Percentiles rank a stretch among this genome's conserved stretches.
These are phyloP conservation scores for Syncephalastrum racemosum DNA, from an alignment of 371 early-diverging fungal species.

Conservation along the genomic window DNA sequence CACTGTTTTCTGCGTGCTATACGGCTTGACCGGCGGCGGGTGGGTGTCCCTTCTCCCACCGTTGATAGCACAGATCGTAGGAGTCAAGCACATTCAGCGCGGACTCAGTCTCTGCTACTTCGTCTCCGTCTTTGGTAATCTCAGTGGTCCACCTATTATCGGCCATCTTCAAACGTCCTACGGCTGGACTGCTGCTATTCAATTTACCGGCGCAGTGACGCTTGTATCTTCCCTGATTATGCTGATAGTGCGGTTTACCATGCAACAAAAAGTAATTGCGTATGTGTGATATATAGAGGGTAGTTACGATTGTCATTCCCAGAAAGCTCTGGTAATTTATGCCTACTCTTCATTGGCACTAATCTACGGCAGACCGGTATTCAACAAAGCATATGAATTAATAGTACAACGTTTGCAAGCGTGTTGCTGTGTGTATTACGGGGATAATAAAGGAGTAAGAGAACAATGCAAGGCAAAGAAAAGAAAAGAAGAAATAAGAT, in stretches of 20 bases:
- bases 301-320: too few species aligned
- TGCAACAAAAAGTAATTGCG: too few species aligned
- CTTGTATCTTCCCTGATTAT: constrained; percentile 23
- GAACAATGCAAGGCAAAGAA: background rate
- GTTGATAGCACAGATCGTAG: constrained; percentile 50
- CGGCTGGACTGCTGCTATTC: constrained; percentile 45
- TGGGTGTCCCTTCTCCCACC: constrained; percentile 50
- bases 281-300: too few species aligned
- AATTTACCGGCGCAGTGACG: constrained; percentile 40
- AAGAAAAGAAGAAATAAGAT: background rate
- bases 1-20: constrained; percentile 27
- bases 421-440: background rate
- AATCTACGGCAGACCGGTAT: too few species aligned
- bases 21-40: constrained; percentile 55
- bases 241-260: constrained; percentile 5
- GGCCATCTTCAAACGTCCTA: constrained; percentile 37
- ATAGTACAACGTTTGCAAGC: too few species aligned
- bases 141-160: constrained; percentile 24
- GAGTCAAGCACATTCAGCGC: constrained; percentile 36
- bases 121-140: too few species aligned
- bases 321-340: too few species aligned
- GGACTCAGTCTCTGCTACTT: too few species aligned
- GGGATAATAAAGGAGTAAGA: constrained; percentile 1
- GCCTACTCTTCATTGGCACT: too few species aligned
- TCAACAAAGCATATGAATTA: too few species aligned